Evolutionary conservation across 1,284 basidiomycete genomes (phyloP).

Genomic region (Somion occarium): DNA sequence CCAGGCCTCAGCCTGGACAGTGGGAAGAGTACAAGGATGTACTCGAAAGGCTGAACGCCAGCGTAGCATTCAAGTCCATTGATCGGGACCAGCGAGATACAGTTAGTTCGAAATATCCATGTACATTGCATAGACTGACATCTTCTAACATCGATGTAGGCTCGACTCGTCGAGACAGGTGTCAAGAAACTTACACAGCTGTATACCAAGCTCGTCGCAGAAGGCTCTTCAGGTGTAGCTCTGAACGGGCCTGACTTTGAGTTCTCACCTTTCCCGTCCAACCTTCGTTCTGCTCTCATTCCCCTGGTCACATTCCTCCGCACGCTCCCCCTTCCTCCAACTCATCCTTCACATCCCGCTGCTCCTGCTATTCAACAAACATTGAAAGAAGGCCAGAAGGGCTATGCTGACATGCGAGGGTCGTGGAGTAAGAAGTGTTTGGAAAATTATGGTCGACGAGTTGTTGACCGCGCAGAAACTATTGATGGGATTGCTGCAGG

Average conservation of each 20-base stretch:
- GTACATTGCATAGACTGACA: constrained; percentile 2
- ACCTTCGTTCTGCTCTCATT: constrained; percentile 46
- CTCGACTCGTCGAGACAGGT: constrained; percentile 72
- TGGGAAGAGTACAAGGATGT: constrained; percentile 63
- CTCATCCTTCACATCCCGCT: constrained; percentile 76
- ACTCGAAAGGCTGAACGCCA: constrained; percentile 69
- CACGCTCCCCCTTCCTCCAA: constrained; percentile 65
- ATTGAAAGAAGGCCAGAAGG: constrained; percentile 69
- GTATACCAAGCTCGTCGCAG: constrained; percentile 77
- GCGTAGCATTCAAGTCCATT: constrained; percentile 68
- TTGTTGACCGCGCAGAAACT: constrained; percentile 62
- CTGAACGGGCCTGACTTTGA: constrained; percentile 56
- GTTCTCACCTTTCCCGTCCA: constrained; percentile 48
- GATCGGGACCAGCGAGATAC: constrained; percentile 57
- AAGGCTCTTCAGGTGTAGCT: constrained; percentile 68
- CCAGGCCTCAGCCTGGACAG: constrained; percentile 65
- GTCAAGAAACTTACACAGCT: constrained; percentile 74
- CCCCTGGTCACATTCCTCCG: constrained; percentile 67
- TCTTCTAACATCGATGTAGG: constrained; percentile 32
- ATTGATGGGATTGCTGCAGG: constrained; percentile 60
- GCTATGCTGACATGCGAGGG: constrained; percentile 81
- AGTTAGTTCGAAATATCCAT: constrained; percentile 31
- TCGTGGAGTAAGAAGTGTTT: constrained; percentile 68
- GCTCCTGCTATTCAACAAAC: constrained; percentile 56
- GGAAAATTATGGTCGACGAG: constrained; percentile 61